These are phyloP conservation scores for Angophora floribunda DNA, from an alignment of 345 rosid genomes.

Conservation along the genomic window DNA sequence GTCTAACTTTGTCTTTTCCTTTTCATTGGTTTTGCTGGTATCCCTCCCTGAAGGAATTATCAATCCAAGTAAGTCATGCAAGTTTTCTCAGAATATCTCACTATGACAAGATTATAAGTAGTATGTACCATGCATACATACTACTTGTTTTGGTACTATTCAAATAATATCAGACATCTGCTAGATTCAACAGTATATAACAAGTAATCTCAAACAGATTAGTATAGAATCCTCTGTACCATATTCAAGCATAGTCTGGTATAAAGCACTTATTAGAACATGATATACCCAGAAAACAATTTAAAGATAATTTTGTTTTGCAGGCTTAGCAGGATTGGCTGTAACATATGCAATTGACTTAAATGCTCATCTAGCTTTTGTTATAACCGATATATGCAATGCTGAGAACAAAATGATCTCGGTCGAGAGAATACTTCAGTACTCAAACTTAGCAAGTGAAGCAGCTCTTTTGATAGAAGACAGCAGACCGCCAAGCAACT, in stretches of 20 bases:
- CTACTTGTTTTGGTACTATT: background rate
- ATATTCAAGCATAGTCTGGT: background rate
- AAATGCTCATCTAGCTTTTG: conserved; percentile 78
- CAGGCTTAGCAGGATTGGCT: conserved; percentile 93
- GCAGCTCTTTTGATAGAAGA: conserved; percentile 61
- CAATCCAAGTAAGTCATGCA: conserved; percentile 65
- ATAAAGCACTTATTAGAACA: background rate
- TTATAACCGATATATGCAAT: conserved; percentile 85
- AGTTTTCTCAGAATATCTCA: background rate
- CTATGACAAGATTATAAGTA: background rate
- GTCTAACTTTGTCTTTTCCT: conserved; percentile 88
- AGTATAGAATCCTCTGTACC: background rate
- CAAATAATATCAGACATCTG: background rate
- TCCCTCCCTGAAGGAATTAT: conserved; percentile 90
- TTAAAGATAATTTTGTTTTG: background rate
- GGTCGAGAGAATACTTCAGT: conserved; percentile 84
- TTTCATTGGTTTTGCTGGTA: conserved; percentile 75
- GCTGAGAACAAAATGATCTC: conserved; percentile 94
- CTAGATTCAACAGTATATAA: background rate
- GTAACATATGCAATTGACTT: conserved; percentile 86
- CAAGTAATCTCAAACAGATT: background rate
- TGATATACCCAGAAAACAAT: background rate
- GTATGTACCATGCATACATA: background rate
- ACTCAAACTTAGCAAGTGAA: conserved; percentile 66
- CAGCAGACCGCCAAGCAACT: conserved; percentile 51